Percentiles rank a stretch among this genome's conserved stretches.
These are phyloP conservation scores for Lasiodiplodia citricola DNA, from an alignment of 2,329 filamentous ascomycete genomes.

Conservation along the genomic window DNA sequence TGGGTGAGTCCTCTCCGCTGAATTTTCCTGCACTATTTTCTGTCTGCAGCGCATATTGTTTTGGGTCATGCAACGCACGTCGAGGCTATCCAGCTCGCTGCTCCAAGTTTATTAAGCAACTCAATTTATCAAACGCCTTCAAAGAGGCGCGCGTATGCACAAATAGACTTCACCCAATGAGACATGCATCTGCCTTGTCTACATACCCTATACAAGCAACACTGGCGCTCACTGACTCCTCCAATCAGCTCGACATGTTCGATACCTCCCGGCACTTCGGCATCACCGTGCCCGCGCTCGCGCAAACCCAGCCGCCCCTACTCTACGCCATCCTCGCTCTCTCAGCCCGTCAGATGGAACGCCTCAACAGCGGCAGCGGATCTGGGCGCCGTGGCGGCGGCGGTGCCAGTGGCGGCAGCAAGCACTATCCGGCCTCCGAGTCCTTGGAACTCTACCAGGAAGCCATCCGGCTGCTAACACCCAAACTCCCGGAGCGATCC, in stretches of 20 bases:
- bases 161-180: not conserved
- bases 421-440: slow-evolving; percentile 42
- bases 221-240: not conserved
- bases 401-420: not conserved
- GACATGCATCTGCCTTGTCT: not conserved
- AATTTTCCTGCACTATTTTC: not conserved
- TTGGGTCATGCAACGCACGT: not conserved
- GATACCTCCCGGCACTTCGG: slow-evolving; percentile 57
- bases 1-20: slow-evolving; percentile 32
- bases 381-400: not conserved
- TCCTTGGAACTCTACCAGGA: slow-evolving; percentile 58
- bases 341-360: slow-evolving; percentile 58
- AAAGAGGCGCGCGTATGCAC: not conserved
- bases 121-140: not conserved
- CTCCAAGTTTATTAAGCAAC: not conserved
- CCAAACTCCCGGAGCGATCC: slow-evolving; percentile 54
- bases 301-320: slow-evolving; percentile 51
- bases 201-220: not conserved
- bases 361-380: slow-evolving; percentile 39
- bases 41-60: not conserved
- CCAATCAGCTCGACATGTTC: slow-evolving; percentile 57
- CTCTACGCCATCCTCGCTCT: slow-evolving; percentile 58
- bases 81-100: not conserved
- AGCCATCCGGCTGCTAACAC: slow-evolving; percentile 57
- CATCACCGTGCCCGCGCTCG: slow-evolving; percentile 54